A percentile compares a stretch with the other conserved stretches of the same genome.
Conservation (phyloP, 2,329 filamentous ascomycete genomes). For the Fusarium torreyae region DNA sequence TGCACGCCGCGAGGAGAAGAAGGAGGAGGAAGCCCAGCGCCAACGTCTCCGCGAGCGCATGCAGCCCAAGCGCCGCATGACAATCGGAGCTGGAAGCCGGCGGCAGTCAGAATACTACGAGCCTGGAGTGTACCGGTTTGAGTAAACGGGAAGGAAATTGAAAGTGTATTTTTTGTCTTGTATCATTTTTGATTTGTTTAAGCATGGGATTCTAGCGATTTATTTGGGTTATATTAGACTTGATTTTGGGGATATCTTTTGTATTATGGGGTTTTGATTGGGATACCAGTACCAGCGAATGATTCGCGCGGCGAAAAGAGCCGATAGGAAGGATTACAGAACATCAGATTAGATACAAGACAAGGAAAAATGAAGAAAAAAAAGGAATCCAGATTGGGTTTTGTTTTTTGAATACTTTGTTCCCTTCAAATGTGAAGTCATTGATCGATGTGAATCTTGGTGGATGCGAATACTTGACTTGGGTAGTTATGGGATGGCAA, state of each 20-base stretch:
- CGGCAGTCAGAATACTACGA: constrained; percentile 57
- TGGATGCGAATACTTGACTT: not conserved
- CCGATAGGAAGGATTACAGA: constrained; percentile 34
- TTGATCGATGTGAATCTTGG: not conserved
- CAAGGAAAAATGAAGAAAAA: constrained; percentile 34
- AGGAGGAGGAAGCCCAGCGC: constrained; percentile 58
- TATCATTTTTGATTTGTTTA: constrained; percentile 38
- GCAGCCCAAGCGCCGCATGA: constrained; percentile 56
- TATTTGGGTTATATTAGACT: constrained; percentile 26
- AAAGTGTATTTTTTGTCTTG: constrained; percentile 37
- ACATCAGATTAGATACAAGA: constrained; percentile 40
- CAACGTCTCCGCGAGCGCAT: constrained; percentile 60
- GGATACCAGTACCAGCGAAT: constrained; percentile 38
- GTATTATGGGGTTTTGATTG: constrained; percentile 16
- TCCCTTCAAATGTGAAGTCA: not conserved
- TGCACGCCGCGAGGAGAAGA: constrained; percentile 49
- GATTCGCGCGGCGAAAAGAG: constrained; percentile 15
- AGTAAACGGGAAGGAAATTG: constrained; percentile 50
- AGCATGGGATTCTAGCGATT: constrained; percentile 36
- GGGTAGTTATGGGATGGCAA: not conserved
- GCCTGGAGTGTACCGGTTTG: constrained; percentile 58
- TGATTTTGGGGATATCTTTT: not conserved
- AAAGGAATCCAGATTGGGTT: constrained; percentile 37
- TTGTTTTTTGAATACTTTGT: constrained; percentile 23
- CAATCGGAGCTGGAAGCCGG: constrained; percentile 56